phyloP scores from a whole-genome alignment of 2,329 filamentous ascomycete genomes.

The Orbilia quercus region DNA sequence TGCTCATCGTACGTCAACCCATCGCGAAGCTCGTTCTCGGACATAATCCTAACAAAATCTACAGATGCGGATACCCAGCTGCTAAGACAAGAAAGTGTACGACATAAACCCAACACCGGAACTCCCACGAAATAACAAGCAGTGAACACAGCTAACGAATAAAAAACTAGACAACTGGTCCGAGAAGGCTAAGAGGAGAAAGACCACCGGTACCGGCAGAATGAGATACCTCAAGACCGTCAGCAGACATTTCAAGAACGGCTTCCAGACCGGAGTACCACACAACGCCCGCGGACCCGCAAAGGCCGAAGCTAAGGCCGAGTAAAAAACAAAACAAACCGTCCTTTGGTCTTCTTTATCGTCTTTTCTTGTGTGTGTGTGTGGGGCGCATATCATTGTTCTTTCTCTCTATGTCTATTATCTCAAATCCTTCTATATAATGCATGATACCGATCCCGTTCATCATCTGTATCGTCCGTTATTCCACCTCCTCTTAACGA shows the following conservation, averaged over 20 bases:
- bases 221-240: constrained; percentile 95
- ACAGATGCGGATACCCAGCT: constrained; percentile 91
- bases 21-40: background rate
- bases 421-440: constrained; percentile 39
- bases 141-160: constrained; percentile 50
- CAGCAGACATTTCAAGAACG: constrained; percentile 94
- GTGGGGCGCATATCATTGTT: constrained; percentile 1
- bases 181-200: constrained; percentile 99
- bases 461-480: constrained; percentile 41
- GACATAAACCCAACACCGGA: constrained; percentile 65
- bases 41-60: constrained; percentile 22
- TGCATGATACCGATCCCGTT: constrained; percentile 55
- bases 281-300: constrained; percentile 80
- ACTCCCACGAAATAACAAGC: background rate
- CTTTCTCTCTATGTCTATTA: constrained; percentile 10
- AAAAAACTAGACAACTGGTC: constrained; percentile 87
- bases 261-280: constrained; percentile 90
- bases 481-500: constrained; percentile 9
- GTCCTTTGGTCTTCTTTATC: constrained; percentile 20
- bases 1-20: constrained; percentile 72
- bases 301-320: constrained; percentile 59
- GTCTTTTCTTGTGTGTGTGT: constrained; percentile 4
- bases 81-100: constrained; percentile 99
- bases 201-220: constrained; percentile 97
- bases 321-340: too few species aligned